These are phyloP conservation scores for Diaporthe caulivora DNA, from an alignment of 2,329 filamentous ascomycete species.

Conservation along the genomic window DNA sequence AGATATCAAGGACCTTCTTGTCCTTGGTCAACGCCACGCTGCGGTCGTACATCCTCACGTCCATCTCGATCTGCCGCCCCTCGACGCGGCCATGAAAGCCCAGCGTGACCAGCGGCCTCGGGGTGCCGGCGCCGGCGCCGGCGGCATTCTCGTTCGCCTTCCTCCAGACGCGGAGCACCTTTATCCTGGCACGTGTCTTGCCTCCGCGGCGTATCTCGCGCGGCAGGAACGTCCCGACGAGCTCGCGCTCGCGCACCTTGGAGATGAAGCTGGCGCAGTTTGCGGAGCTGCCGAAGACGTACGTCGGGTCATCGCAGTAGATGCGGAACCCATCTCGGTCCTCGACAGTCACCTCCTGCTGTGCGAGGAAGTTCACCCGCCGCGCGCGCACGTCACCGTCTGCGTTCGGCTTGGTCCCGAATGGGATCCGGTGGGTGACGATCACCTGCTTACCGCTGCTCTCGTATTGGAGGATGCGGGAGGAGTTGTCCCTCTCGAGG, in stretches of 20 bases:
- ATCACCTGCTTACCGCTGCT: slow-evolving; percentile 20
- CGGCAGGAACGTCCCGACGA: slow-evolving; percentile 26
- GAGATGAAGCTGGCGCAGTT: slow-evolving; percentile 27
- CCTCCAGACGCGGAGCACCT: slow-evolving; percentile 28
- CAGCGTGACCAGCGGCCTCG: slow-evolving; percentile 15
- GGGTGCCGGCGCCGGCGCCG: background rate
- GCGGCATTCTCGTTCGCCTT: background rate
- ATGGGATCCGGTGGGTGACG: slow-evolving; percentile 30
- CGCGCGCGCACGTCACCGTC: slow-evolving; percentile 26
- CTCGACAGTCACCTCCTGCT: slow-evolving; percentile 30
- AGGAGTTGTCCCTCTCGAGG: slow-evolving; percentile 26
- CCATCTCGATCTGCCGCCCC: slow-evolving; percentile 19
- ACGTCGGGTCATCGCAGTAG: slow-evolving; percentile 25
- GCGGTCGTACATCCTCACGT: slow-evolving; percentile 11
- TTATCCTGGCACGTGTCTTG: slow-evolving; percentile 2
- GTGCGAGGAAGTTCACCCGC: slow-evolving; percentile 23
- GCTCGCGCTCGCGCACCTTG: slow-evolving; percentile 31
- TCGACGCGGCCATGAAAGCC: slow-evolving; percentile 10
- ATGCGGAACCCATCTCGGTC: slow-evolving; percentile 18
- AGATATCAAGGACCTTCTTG: slow-evolving; percentile 17
- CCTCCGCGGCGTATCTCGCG: background rate
- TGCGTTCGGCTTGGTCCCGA: slow-evolving; percentile 28
- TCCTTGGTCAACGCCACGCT: background rate
- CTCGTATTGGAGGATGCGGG: slow-evolving; percentile 31
- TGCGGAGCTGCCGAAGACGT: slow-evolving; percentile 20